Evolutionary conservation across 108 stramenopile genomes (phyloP), one percentile per base, ranked within the genome.

Genomic region (Cyclotella cryptica): DNA sequence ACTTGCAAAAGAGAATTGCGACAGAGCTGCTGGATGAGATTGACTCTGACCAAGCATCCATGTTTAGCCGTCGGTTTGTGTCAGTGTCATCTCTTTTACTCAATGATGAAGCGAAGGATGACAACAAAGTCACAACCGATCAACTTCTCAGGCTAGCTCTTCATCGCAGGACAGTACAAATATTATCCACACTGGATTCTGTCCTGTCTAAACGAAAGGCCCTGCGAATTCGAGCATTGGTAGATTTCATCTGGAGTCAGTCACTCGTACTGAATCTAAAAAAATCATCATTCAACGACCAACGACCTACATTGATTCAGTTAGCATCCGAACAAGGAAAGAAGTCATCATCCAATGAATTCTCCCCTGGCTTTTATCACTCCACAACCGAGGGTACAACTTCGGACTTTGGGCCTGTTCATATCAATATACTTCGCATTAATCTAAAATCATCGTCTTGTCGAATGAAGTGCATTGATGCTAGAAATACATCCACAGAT

Each of bases 211-310:
- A 71, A 46, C 68, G 61, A 12, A 77, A 77, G 47, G 80, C 75
- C 27, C 43, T 69, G 28, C 71, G 79, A 3, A 52, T 80, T 41
- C 74, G 79, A 40, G 74, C 79, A 7, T 44, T 80, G 10, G 58
- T 80, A 35, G 79, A 80, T 60, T 80, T 75, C 43, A 60, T 80
- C 35, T 80, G 79, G 79, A 80, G 79, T 28, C 46, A 57, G 17
- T 75, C 79, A 14, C 67, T 76, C 0, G 52, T 80, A 0, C 66
- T 75, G 0, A 68, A 69, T 13, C 66, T 68, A 1, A 69, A 39
- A 45, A 55, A 61, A 39, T 53, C 44, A 10, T 51, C 21, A 0
- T 14, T 3, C 19, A 64, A 64, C n/a, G 28, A 57, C 24, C 60
- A 49, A 45, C 30, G 62, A 0, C 64, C 72, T n/a, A 73, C 77